A percentile compares a stretch with the other conserved stretches of the same genome.
These are phyloP conservation scores for Cryphonectria parasitica DNA, from an alignment of 2,329 filamentous ascomycete species.

Conservation along the genomic window DNA sequence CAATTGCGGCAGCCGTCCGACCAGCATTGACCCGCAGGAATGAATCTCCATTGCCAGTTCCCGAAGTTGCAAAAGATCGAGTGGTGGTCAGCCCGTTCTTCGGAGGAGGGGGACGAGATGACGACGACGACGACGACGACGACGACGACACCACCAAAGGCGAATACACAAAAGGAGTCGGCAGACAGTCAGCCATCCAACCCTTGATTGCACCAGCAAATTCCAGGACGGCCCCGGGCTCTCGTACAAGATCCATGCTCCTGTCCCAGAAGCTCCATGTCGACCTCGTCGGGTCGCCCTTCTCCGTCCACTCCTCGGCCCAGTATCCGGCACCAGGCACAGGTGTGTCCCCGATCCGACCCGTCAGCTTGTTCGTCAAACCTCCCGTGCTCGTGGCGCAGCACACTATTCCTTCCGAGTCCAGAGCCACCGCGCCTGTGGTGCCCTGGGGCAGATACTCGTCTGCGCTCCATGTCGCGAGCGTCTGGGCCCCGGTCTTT, in stretches of 20 bases:
- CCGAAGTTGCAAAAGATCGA: constrained; percentile 65
- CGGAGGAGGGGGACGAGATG: neutral
- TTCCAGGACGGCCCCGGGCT: constrained; percentile 41
- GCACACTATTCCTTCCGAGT: constrained; percentile 74
- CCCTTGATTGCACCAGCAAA: constrained; percentile 50
- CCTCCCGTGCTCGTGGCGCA: constrained; percentile 73
- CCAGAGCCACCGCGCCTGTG: constrained; percentile 80
- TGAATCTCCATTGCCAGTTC: constrained; percentile 87
- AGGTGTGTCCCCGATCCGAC: constrained; percentile 84
- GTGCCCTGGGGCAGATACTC: constrained; percentile 83
- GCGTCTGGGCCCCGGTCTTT: constrained; percentile 40
- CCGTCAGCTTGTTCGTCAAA: constrained; percentile 85
- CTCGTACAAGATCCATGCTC: constrained; percentile 12
- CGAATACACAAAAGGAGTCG: constrained; percentile 48
- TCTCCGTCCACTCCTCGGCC: constrained; percentile 79
- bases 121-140: neutral
- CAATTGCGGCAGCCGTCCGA: constrained; percentile 73
- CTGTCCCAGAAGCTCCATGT: constrained; percentile 25
- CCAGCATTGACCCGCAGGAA: constrained; percentile 75
- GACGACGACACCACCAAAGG: constrained; percentile 33
- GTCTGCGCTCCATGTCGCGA: constrained; percentile 59
- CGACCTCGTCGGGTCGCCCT: constrained; percentile 40
- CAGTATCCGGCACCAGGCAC: constrained; percentile 85
- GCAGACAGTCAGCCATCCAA: constrained; percentile 64
- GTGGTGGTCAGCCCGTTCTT: constrained; percentile 36